These are phyloP conservation scores for Ophiocordyceps camponoti-rufipedis DNA, from an alignment of 2,329 filamentous ascomycete genomes.

Conservation along the genomic window DNA sequence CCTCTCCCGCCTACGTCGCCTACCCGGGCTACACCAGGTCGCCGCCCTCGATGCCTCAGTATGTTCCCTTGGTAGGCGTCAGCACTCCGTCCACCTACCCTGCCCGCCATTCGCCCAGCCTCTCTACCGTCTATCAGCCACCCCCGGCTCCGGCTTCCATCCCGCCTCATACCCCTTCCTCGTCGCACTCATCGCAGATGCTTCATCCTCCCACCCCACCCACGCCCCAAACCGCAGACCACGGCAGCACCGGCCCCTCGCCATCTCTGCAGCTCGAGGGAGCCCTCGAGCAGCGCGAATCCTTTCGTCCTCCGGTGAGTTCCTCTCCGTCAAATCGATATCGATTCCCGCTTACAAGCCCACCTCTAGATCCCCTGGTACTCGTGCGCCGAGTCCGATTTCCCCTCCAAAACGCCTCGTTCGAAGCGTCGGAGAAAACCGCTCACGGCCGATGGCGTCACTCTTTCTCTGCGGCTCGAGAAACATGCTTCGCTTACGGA, in stretches of 20 bases:
- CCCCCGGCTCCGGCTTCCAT: slow-evolving; percentile 24
- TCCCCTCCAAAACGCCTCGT: slow-evolving; percentile 22
- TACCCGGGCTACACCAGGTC: slow-evolving; percentile 31
- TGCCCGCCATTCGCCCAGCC: slow-evolving; percentile 27
- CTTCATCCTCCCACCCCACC: slow-evolving; percentile 27
- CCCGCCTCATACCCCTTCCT: slow-evolving; percentile 32
- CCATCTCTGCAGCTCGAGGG: slow-evolving; percentile 1
- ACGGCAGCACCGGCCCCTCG: slow-evolving; percentile 2
- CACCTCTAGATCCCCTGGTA: slow-evolving; percentile 36
- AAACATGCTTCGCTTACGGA: slow-evolving; percentile 16
- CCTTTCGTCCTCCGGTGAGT: slow-evolving; percentile 35
- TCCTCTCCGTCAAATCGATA: too few relatives aligned
- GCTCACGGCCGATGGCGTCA: slow-evolving; percentile 15
- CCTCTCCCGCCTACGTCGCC: slow-evolving; percentile 26
- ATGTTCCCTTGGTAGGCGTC: slow-evolving; percentile 31
- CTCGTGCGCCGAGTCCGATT: slow-evolving; percentile 30
- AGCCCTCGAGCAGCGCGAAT: slow-evolving; percentile 6
- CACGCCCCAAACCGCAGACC: slow-evolving; percentile 20
- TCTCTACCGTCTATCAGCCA: slow-evolving; percentile 39
- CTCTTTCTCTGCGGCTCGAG: slow-evolving; percentile 24
- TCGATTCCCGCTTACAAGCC: slow-evolving; percentile 2
- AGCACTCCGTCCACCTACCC: slow-evolving; percentile 27
- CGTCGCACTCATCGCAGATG: slow-evolving; percentile 27
- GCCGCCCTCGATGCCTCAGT: slow-evolving; percentile 34
- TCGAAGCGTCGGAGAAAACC: slow-evolving; percentile 24